A percentile compares a stretch with the other conserved stretches of the same genome.
Conservation (phyloP, 345 rosid genomes). For the Limnanthes douglasii region DNA sequence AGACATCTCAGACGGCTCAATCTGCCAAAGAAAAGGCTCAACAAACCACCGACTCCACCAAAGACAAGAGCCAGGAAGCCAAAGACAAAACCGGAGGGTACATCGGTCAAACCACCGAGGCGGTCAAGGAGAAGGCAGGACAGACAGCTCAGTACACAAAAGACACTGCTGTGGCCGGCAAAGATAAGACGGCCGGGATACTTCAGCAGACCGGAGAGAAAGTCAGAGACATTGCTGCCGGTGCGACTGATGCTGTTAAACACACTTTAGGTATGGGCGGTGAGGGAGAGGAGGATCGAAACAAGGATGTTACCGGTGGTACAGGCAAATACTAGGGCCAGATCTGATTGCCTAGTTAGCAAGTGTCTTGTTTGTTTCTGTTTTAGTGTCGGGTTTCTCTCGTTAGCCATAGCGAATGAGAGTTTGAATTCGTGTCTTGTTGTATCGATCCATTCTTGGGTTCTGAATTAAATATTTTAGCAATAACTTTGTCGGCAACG, state of each 20-base stretch:
- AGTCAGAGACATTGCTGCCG: conserved; percentile 39
- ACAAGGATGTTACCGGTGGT: no score
- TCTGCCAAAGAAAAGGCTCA: conserved; percentile 11
- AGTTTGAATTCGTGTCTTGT: no score
- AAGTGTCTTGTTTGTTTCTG: no score
- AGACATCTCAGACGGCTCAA: conserved; percentile 10
- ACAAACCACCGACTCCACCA: conserved; percentile 12
- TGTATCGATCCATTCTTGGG: no score
- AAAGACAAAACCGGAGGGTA: conserved; percentile 22
- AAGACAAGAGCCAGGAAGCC: conserved; percentile 14
- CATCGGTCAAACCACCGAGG: conserved; percentile 17
- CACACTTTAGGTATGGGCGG: conserved; percentile 35
- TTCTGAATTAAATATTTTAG: no score
- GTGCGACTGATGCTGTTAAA: conserved; percentile 44
- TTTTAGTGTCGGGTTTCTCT: no score
- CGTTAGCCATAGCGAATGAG: no score
- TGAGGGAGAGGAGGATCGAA: conserved; percentile 15
- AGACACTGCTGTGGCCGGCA: conserved; percentile 25
- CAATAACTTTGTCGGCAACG: no score
- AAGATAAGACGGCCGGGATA: conserved; percentile 34
- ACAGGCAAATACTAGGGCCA: no score
- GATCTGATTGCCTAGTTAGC: no score
- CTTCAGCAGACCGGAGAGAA: conserved; percentile 41
- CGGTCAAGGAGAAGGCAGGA: conserved; percentile 17
- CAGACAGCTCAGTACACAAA: conserved; percentile 13